Evolutionary conservation across 2,329 filamentous ascomycete species (phyloP).

Genomic region (Neofusicoccum sp.): DNA sequence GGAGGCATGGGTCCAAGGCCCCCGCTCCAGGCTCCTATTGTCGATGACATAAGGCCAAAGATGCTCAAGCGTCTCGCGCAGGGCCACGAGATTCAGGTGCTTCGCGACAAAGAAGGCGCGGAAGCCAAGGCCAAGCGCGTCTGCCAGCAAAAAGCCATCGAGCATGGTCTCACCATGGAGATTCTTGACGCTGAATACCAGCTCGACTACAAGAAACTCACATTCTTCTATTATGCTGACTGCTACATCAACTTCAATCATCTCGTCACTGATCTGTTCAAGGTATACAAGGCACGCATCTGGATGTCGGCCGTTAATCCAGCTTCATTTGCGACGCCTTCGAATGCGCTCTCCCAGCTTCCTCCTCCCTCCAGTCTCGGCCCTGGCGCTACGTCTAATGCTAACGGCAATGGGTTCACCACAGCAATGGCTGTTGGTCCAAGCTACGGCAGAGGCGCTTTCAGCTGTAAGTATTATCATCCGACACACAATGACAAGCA

Average conservation of each 20-base stretch:
- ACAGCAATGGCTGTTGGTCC: slow-evolving; percentile 10
- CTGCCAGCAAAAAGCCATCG: slow-evolving; percentile 93
- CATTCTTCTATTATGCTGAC: slow-evolving; percentile 98
- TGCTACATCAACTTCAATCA: slow-evolving; percentile 99
- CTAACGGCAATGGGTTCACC: slow-evolving; percentile 17
- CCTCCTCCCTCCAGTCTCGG: slow-evolving; percentile 39
- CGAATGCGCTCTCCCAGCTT: slow-evolving; percentile 29
- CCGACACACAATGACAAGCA: not conserved
- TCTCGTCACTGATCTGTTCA: slow-evolving; percentile 94
- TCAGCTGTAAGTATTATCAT: slow-evolving; percentile 10
- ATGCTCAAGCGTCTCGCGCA: slow-evolving; percentile 95
- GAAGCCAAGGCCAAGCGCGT: slow-evolving; percentile 97
- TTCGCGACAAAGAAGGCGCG: slow-evolving; percentile 94
- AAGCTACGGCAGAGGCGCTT: slow-evolving; percentile 11
- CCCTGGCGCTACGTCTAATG: slow-evolving; percentile 34
- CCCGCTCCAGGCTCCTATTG: slow-evolving; percentile 46
- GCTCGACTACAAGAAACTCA: slow-evolving; percentile 98
- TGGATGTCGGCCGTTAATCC: slow-evolving; percentile 99
- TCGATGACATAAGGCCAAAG: slow-evolving; percentile 79
- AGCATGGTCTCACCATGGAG: slow-evolving; percentile 95
- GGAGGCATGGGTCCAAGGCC: slow-evolving; percentile 72
- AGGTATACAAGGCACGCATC: slow-evolving; percentile 98
- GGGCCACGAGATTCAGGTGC: slow-evolving; percentile 80
- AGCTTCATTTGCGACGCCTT: slow-evolving; percentile 66
- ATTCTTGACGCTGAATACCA: slow-evolving; percentile 98